Percentiles rank a stretch among this genome's conserved stretches.
These are phyloP conservation scores for Hanseniaspora taiwanica DNA, from an alignment of 805 yeast species.

Conservation along the genomic window DNA sequence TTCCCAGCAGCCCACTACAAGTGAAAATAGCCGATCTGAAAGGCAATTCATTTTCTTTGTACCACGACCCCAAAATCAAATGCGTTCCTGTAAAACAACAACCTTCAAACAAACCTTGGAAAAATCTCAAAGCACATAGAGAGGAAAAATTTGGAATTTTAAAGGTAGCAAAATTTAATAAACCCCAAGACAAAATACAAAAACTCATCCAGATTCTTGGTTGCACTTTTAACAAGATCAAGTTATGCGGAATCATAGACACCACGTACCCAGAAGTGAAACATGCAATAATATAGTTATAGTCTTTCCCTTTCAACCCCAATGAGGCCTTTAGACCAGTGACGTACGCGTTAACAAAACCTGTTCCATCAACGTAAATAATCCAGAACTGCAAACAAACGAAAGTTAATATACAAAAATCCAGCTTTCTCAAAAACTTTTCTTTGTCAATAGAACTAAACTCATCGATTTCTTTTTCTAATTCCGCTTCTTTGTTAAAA, in stretches of 20 bases:
- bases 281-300: conserved; percentile 38
- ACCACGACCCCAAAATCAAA: conserved; percentile 41
- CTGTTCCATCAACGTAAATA: conserved; percentile 47
- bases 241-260: conserved; percentile 49
- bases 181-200: conserved; percentile 44
- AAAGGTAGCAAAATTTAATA: conserved; percentile 38
- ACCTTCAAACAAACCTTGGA: conserved; percentile 48
- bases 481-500: too few relatives aligned
- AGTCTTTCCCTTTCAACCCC: conserved; percentile 33
- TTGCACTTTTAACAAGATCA: conserved; percentile 36
- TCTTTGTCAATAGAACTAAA: too few relatives aligned
- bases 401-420: conserved; percentile 21
- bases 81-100: conserved; percentile 45
- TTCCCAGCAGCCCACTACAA: conserved; percentile 39
- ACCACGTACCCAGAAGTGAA: conserved; percentile 50
- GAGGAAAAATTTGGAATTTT: conserved; percentile 34
- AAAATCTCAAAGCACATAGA: conserved; percentile 44
- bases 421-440: conserved; percentile 18
- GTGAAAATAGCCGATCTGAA: conserved; percentile 43
- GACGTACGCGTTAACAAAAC: conserved; percentile 47
- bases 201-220: conserved; percentile 46
- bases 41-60: conserved; percentile 33
- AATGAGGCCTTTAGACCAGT: conserved; percentile 52
- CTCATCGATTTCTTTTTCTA: too few relatives aligned
- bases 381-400: conserved; percentile 26